A percentile compares a stretch with the other conserved stretches of the same genome.
Conservation (phyloP, 176 grass and related monocot genomes). For the Triticum turgidum region DNA sequence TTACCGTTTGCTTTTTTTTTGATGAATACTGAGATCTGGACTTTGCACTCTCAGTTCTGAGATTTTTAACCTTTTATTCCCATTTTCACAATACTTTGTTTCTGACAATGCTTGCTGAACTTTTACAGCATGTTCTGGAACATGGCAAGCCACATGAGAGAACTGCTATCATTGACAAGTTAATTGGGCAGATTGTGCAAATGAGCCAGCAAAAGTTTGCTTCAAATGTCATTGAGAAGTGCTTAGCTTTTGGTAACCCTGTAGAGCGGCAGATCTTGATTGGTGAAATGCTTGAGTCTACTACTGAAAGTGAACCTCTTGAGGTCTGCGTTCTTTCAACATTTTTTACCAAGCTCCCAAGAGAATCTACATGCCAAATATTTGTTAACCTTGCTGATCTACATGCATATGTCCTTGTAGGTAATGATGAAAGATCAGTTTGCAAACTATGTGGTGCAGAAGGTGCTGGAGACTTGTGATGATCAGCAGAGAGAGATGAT, state of each 20-base stretch:
- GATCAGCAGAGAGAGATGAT: constrained; percentile 88
- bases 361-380: not conserved
- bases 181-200: constrained; percentile 71
- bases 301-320: constrained; percentile 61
- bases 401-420: constrained; percentile 33
- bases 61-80: not conserved
- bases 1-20: not conserved
- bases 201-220: constrained; percentile 88
- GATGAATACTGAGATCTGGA: not conserved
- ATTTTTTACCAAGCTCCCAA: not conserved
- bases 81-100: constrained; percentile 14
- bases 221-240: constrained; percentile 72
- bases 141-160: constrained; percentile 65
- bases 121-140: constrained; percentile 69
- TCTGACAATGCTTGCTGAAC: constrained; percentile 15
- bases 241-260: constrained; percentile 65
- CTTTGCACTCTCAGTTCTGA: not conserved
- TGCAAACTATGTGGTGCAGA: constrained; percentile 92
- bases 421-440: constrained; percentile 97
- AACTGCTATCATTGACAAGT: constrained; percentile 63
- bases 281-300: constrained; percentile 69
- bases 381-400: not conserved
- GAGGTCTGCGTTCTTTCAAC: constrained; percentile 40
- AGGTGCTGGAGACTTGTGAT: constrained; percentile 87
- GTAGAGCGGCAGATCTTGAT: constrained; percentile 61